These are phyloP conservation scores for Exophiala mesophila DNA, from an alignment of 2,329 filamentous ascomycete genomes.

Conservation along the genomic window DNA sequence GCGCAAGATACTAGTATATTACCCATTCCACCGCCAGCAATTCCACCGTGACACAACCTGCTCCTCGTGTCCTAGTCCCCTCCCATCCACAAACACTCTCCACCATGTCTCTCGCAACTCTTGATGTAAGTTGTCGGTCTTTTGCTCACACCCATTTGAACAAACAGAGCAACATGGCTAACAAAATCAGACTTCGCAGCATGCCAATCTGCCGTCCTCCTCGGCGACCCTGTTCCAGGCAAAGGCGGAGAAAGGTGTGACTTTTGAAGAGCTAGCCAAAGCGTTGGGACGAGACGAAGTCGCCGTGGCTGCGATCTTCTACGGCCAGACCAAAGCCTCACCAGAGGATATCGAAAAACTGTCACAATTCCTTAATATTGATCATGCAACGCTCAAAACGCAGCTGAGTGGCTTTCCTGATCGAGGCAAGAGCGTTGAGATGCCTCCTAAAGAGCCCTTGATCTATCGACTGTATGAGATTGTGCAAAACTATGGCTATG, in stretches of 20 bases:
- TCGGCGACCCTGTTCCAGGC: slow-evolving; percentile 72
- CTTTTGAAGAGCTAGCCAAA: slow-evolving; percentile 71
- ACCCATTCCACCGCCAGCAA: too few species aligned
- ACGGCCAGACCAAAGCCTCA: slow-evolving; percentile 74
- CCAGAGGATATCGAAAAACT: slow-evolving; percentile 65
- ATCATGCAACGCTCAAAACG: slow-evolving; percentile 51
- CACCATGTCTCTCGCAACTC: slow-evolving; percentile 41
- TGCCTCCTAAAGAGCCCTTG: slow-evolving; percentile 78
- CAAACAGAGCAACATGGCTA: slow-evolving; percentile 20
- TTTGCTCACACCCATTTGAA: slow-evolving; percentile 20
- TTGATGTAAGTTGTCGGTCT: slow-evolving; percentile 34
- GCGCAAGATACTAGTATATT: too few species aligned
- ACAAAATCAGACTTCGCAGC: slow-evolving; percentile 55
- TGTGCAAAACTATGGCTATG: slow-evolving; percentile 94
- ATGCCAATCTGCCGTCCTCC: slow-evolving; percentile 64
- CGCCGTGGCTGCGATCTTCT: slow-evolving; percentile 82
- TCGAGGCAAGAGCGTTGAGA: slow-evolving; percentile 70
- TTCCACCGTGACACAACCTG: too few species aligned
- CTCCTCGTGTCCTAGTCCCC: too few species aligned
- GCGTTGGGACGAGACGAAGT: slow-evolving; percentile 75
- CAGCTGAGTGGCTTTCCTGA: slow-evolving; percentile 73
- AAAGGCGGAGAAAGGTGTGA: slow-evolving; percentile 70
- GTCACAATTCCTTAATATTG: slow-evolving; percentile 59
- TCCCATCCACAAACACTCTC: slow-evolving; percentile 13
- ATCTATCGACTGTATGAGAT: slow-evolving; percentile 93